phyloP scores from a whole-genome alignment of 1,139 yeast species.

The Taphrina communis region DNA sequence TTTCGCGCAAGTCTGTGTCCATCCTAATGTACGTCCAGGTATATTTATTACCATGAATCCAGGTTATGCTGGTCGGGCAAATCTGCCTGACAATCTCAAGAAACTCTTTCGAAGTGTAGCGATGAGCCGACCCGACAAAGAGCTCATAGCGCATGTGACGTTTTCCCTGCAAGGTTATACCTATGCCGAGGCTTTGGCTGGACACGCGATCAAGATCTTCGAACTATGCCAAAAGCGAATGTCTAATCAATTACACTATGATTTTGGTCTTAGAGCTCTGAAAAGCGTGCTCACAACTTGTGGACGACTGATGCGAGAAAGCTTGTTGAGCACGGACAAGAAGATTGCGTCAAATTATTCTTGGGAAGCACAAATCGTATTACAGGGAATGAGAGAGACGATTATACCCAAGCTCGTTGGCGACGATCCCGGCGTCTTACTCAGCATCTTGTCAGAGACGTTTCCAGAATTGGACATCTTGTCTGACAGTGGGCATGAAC shows the following conservation, averaged over 20 bases:
- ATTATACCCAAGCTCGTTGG: conserved; percentile 69
- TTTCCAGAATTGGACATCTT: conserved; percentile 50
- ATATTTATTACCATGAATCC: conserved; percentile 93
- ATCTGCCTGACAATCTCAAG: conserved; percentile 83
- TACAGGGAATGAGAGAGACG: conserved; percentile 64
- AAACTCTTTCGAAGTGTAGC: conserved; percentile 77
- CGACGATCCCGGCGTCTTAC: conserved; percentile 58
- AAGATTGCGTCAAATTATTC: conserved; percentile 25
- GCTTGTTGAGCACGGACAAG: conserved; percentile 2
- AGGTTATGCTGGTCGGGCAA: conserved; percentile 79
- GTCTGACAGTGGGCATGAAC: conserved; percentile 46
- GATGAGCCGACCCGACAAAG: conserved; percentile 74
- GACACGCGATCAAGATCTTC: conserved; percentile 64
- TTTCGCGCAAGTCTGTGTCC: neutral
- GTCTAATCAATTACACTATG: conserved; percentile 75
- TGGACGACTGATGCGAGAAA: conserved; percentile 58
- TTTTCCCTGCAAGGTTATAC: conserved; percentile 75
- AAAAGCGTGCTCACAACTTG: conserved; percentile 69
- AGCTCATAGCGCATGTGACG: conserved; percentile 71
- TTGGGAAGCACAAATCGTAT: conserved; percentile 57
- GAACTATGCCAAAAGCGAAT: conserved; percentile 53
- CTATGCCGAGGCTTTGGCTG: conserved; percentile 59
- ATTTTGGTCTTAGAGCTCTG: conserved; percentile 84
- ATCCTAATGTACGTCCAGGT: conserved; percentile 54
- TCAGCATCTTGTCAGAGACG: conserved; percentile 48